A percentile compares a stretch with the other conserved stretches of the same genome.
Evolutionary conservation across 2,329 filamentous ascomycete species (phyloP).

Genomic region (Macrophomina tecta): DNA sequence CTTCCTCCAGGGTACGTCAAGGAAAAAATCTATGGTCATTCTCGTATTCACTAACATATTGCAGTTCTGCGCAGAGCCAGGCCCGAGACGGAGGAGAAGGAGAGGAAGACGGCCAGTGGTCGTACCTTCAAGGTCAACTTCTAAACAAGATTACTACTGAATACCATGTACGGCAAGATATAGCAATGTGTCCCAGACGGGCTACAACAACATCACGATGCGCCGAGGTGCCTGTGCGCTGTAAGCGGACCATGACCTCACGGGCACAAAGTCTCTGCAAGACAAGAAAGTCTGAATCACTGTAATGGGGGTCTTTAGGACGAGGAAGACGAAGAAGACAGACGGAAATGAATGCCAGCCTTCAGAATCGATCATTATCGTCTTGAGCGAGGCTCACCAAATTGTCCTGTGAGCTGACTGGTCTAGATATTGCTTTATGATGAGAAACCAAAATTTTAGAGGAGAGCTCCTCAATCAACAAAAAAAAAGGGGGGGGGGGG

Average conservation of each 20-base stretch:
- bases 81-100: conserved; percentile 95
- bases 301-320: conserved; percentile 7
- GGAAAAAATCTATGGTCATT: background rate
- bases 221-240: background rate
- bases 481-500: no score
- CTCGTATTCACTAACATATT: conserved; percentile 43
- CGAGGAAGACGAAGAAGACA: conserved; percentile 1
- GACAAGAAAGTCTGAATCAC: background rate
- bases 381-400: background rate
- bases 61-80: conserved; percentile 92
- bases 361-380: background rate
- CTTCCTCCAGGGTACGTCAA: conserved; percentile 84
- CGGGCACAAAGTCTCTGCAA: background rate
- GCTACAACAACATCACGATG: background rate
- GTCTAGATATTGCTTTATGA: no score
- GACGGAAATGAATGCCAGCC: conserved; percentile 18
- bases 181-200: background rate
- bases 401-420: background rate
- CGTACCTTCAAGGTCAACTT: conserved; percentile 75
- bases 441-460: no score
- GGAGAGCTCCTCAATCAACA: no score
- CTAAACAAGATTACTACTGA: background rate
- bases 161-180: background rate
- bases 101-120: conserved; percentile 96
- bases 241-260: background rate